These are phyloP conservation scores for Corynascus novoguineensis DNA, from an alignment of 495 filamentous ascomycete genomes.

Conservation along the genomic window DNA sequence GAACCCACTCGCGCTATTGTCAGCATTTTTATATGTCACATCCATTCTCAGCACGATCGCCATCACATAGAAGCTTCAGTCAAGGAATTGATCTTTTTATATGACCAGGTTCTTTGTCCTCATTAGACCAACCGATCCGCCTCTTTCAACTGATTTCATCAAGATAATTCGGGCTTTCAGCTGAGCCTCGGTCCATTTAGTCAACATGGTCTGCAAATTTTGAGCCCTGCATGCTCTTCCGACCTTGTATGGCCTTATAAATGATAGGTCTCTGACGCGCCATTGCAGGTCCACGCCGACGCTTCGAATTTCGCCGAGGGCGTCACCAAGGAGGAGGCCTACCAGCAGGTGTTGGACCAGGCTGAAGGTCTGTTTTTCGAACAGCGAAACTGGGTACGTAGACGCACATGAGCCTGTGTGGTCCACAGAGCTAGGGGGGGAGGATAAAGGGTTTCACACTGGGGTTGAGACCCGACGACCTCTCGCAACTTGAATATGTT, in stretches of 20 bases:
- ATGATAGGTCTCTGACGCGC: not conserved
- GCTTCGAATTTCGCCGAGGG: constrained; percentile 65
- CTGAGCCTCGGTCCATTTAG: not conserved
- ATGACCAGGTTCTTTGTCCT: no score
- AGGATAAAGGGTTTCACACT: no score
- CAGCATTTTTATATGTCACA: not conserved
- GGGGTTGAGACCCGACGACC: no score
- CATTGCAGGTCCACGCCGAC: constrained; percentile 74
- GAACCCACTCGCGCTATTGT: not conserved
- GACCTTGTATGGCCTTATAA: not conserved
- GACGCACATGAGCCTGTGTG: not conserved
- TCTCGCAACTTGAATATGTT: no score
- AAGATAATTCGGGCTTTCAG: not conserved
- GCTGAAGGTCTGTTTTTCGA: constrained; percentile 65
- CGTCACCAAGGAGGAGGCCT: constrained; percentile 68
- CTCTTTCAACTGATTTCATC: not conserved
- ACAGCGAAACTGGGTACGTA: constrained; percentile 80
- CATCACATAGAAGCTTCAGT: no score
- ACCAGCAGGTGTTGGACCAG: constrained; percentile 67
- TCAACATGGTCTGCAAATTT: not conserved
- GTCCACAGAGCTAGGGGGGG: no score
- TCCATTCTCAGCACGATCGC: not conserved
- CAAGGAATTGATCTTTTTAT: no score
- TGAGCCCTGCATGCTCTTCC: no score
- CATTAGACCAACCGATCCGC: no score